A percentile compares a stretch with the other conserved stretches of the same genome.
Evolutionary conservation across 768 basidiomycete genomes (phyloP).

Genomic region (Coprinopsis cinerea): DNA sequence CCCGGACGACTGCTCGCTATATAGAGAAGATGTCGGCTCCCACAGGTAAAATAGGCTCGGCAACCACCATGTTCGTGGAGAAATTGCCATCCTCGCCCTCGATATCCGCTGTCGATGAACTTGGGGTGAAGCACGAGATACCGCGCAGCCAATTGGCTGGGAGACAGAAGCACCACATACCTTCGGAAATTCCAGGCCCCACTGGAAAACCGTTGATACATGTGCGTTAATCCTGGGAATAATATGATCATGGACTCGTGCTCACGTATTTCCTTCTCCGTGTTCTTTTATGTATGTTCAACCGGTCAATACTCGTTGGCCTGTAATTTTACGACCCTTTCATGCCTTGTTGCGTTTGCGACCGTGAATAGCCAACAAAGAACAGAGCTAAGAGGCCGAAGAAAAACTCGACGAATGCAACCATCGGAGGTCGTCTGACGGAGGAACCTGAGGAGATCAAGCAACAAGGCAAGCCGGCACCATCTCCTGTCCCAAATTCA

Average conservation of each 20-base stretch:
- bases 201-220: constrained; percentile 69
- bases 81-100: constrained; percentile 46
- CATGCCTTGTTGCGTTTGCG: constrained; percentile 20
- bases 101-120: constrained; percentile 40
- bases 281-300: constrained; percentile 20
- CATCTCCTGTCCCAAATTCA: not conserved
- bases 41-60: constrained; percentile 55
- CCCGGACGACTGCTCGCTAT: constrained; percentile 12
- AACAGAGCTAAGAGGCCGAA: constrained; percentile 64
- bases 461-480: not conserved
- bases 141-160: not conserved
- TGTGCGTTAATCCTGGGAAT: constrained; percentile 81
- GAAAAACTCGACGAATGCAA: constrained; percentile 31
- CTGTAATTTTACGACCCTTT: constrained; percentile 17
- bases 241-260: constrained; percentile 31
- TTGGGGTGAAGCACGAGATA: constrained; percentile 33
- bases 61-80: constrained; percentile 68
- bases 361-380: constrained; percentile 65
- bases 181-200: constrained; percentile 35
- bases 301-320: constrained; percentile 23
- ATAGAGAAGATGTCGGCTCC: constrained; percentile 23
- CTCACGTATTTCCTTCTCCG: constrained; percentile 33
- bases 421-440: not conserved
- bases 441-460: constrained; percentile 1
- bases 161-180: constrained; percentile 16